Evolutionary conservation across 1,139 yeast species (phyloP).

Genomic region (Kluyveromyces sp.): DNA sequence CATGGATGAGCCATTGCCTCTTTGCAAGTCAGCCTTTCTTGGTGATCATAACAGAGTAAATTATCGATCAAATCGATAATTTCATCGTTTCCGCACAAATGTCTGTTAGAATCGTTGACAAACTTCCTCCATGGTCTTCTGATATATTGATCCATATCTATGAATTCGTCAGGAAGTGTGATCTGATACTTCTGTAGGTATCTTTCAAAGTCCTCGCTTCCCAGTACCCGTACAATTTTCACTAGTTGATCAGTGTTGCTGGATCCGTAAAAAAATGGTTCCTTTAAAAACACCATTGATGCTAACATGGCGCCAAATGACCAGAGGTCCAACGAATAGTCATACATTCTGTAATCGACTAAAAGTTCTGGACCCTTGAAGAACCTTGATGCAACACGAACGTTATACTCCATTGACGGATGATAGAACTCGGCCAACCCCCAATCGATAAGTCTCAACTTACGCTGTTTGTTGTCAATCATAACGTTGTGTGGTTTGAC

Average conservation of each 20-base stretch:
- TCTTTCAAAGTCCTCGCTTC: conserved; percentile 72
- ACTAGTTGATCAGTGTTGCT: conserved; percentile 95
- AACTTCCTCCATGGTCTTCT: conserved; percentile 87
- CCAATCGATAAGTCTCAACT: conserved; percentile 90
- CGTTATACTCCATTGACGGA: conserved; percentile 89
- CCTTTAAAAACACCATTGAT: conserved; percentile 92
- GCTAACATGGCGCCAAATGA: conserved; percentile 96
- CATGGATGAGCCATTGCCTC: conserved; percentile 89
- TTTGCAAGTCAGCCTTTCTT: conserved; percentile 84
- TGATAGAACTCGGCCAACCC: conserved; percentile 98
- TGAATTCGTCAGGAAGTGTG: conserved; percentile 72
- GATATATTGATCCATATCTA: conserved; percentile 71
- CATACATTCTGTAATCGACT: conserved; percentile 90
- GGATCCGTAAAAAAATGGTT: conserved; percentile 95
- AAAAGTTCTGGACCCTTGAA: conserved; percentile 96
- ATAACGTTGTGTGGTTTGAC: conserved; percentile 97
- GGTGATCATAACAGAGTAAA: conserved; percentile 85
- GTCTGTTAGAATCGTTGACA: conserved; percentile 65
- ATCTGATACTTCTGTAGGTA: conserved; percentile 75
- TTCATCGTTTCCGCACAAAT: conserved; percentile 55
- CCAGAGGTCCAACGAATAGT: conserved; percentile 94
- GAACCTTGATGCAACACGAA: conserved; percentile 95
- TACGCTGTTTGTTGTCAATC: conserved; percentile 80
- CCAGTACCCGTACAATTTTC: conserved; percentile 87
- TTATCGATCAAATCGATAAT: conserved; percentile 79